phyloP scores from a whole-genome alignment of 768 basidiomycete species.

The Aureoboletus auriporus region DNA sequence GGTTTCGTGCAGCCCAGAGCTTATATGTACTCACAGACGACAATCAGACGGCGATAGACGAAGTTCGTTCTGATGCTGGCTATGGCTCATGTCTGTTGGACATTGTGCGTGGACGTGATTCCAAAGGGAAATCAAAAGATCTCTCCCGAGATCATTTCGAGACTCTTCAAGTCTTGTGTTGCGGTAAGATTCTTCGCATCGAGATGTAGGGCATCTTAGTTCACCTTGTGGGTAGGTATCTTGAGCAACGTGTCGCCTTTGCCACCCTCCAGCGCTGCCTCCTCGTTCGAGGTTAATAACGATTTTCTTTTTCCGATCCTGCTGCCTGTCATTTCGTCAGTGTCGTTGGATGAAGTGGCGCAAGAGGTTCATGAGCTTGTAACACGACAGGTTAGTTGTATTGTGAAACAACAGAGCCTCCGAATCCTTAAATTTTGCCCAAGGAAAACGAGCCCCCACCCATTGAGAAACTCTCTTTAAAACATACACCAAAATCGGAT shows the following conservation, averaged over 20 bases:
- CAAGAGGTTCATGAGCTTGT: slow-evolving; percentile 50
- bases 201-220: neutral
- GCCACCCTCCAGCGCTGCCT: slow-evolving; percentile 59
- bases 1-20: slow-evolving; percentile 64
- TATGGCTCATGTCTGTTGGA: slow-evolving; percentile 65
- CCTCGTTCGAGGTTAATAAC: slow-evolving; percentile 64
- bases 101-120: slow-evolving; percentile 40
- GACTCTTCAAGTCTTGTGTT: slow-evolving; percentile 62
- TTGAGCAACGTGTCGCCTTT: slow-evolving; percentile 74
- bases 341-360: slow-evolving; percentile 50
- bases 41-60: slow-evolving; percentile 69
- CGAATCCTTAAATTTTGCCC: neutral
- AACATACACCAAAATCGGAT: slow-evolving; percentile 70
- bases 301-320: slow-evolving; percentile 71
- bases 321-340: slow-evolving; percentile 57
- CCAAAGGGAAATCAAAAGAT: slow-evolving; percentile 40
- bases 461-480: slow-evolving; percentile 55
- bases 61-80: slow-evolving; percentile 54
- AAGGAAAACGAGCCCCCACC: slow-evolving; percentile 46
- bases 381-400: slow-evolving; percentile 42
- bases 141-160: slow-evolving; percentile 43
- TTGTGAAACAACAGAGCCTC: neutral
- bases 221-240: slow-evolving; percentile 47
- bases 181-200: slow-evolving; percentile 46
- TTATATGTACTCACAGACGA: slow-evolving; percentile 92